A percentile compares a stretch with the other conserved stretches of the same genome.
Conservation (phyloP, 331 rosid species). For the Malus hybrid region DNA sequence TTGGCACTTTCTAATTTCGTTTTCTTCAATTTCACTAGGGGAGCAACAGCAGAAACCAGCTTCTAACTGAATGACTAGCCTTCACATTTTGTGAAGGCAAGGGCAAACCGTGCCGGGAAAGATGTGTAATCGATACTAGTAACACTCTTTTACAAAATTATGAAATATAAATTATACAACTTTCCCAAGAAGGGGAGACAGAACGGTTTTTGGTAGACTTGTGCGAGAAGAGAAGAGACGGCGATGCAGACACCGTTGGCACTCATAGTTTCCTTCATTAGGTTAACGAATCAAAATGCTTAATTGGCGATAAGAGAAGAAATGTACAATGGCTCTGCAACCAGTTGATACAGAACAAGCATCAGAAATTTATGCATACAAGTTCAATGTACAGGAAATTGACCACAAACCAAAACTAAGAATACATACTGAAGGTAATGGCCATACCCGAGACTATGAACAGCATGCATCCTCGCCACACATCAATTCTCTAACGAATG, state of each 20-base stretch:
- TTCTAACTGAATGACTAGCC: not conserved
- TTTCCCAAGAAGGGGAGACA: constrained; percentile 14
- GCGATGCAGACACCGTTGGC: constrained; percentile 18
- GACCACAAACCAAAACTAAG: not conserved
- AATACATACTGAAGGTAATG: not conserved
- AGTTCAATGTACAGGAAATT: not conserved
- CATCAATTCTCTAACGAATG: constrained; percentile 43
- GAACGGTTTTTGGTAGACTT: too few relatives aligned
- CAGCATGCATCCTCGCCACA: constrained; percentile 33
- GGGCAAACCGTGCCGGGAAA: constrained; percentile 19
- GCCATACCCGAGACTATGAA: constrained; percentile 44
- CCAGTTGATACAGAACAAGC: constrained; percentile 16
- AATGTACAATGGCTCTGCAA: constrained; percentile 64
- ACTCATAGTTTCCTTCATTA: constrained; percentile 31
- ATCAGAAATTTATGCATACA: constrained; percentile 20
- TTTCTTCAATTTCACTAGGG: not conserved
- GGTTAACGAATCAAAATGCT: constrained; percentile 48
- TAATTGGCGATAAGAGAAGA: constrained; percentile 33
- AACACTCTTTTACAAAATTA: constrained; percentile 36
- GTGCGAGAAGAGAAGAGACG: constrained; percentile 8
- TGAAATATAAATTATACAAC: constrained; percentile 32
- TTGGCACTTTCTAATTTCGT: not conserved
- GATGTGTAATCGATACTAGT: constrained; percentile 46
- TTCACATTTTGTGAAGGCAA: not conserved
- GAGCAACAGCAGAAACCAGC: not conserved